phyloP scores from a whole-genome alignment of 208 protist genomes.

The Herpetomonas tarakana region DNA sequence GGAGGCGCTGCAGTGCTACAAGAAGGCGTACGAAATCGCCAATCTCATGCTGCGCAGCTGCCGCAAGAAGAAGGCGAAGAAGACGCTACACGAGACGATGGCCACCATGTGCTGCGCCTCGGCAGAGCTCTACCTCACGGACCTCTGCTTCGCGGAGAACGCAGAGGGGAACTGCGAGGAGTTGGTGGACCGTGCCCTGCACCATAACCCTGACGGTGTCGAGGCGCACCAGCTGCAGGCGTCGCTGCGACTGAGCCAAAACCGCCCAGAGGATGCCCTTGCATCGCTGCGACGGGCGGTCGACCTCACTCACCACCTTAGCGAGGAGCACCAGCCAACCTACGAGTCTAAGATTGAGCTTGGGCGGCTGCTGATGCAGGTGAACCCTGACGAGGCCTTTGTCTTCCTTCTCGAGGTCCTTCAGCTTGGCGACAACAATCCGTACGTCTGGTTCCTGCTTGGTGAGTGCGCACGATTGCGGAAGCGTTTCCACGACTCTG shows the following conservation, averaged over 20 bases:
- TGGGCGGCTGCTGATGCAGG: constrained; percentile 87
- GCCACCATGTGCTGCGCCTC: constrained; percentile 84
- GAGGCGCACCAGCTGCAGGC: constrained; percentile 86
- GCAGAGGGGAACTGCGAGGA: constrained; percentile 84
- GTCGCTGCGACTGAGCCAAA: constrained; percentile 81
- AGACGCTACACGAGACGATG: constrained; percentile 69
- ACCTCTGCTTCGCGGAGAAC: constrained; percentile 81
- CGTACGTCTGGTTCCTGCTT: constrained; percentile 92
- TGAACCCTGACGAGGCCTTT: constrained; percentile 71
- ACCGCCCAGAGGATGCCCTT: constrained; percentile 57
- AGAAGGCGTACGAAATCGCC: constrained; percentile 70
- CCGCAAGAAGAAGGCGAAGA: constrained; percentile 52
- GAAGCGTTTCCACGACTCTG: constrained; percentile 66
- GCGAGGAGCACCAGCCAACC: constrained; percentile 87
- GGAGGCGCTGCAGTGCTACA: constrained; percentile 82
- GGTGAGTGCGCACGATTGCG: constrained; percentile 82
- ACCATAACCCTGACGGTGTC: constrained; percentile 42
- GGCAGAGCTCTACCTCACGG: constrained; percentile 89
- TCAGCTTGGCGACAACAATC: constrained; percentile 89
- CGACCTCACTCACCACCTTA: constrained; percentile 73
- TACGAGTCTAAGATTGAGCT: constrained; percentile 91
- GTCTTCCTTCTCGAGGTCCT: constrained; percentile 79
- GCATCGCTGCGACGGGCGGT: constrained; percentile 66
- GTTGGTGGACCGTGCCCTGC: constrained; percentile 46
- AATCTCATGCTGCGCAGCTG: constrained; percentile 38